These are phyloP conservation scores for Clarireedia monteithiana DNA, from an alignment of 2,329 filamentous ascomycete genomes.

Conservation along the genomic window DNA sequence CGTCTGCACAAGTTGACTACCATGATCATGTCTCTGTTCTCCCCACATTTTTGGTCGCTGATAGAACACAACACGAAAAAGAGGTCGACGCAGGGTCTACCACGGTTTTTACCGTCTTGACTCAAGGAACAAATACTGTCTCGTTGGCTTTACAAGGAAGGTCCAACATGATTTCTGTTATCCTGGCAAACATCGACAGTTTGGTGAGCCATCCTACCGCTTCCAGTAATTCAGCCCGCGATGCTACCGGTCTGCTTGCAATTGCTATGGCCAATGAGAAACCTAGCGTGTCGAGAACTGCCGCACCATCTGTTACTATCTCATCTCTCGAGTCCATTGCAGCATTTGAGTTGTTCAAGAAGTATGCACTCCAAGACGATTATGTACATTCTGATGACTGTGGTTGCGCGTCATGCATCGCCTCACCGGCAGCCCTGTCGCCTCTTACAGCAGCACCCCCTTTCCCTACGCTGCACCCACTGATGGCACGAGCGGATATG, in stretches of 20 bases:
- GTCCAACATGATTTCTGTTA: constrained; percentile 5
- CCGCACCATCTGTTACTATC: neutral
- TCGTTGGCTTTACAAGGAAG: constrained; percentile 4
- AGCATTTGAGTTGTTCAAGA: constrained; percentile 5
- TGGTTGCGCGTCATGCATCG: constrained; percentile 2
- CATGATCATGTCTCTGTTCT: neutral
- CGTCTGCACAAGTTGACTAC: neutral
- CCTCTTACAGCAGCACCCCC: constrained; percentile 2
- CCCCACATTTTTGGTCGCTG: neutral
- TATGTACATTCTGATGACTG: neutral
- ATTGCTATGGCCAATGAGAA: constrained; percentile 6
- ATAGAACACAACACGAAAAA: neutral
- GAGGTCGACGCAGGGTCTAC: neutral
- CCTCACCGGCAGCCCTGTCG: neutral
- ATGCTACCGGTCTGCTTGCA: constrained; percentile 6
- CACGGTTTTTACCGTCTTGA: constrained; percentile 2
- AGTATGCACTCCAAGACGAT: neutral
- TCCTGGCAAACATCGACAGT: constrained; percentile 5
- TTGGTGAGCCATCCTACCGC: constrained; percentile 2
- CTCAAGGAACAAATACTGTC: constrained; percentile 6
- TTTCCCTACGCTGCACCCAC: neutral
- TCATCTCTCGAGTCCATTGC: constrained; percentile 1
- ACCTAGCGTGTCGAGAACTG: neutral
- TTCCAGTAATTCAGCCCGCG: neutral
- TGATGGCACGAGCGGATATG: constrained; percentile 1